A percentile compares a stretch with the other conserved stretches of the same genome.
Evolutionary conservation across 371 early-diverging fungal genomes (phyloP).

Genomic region (Enterocytospora artemiae): DNA sequence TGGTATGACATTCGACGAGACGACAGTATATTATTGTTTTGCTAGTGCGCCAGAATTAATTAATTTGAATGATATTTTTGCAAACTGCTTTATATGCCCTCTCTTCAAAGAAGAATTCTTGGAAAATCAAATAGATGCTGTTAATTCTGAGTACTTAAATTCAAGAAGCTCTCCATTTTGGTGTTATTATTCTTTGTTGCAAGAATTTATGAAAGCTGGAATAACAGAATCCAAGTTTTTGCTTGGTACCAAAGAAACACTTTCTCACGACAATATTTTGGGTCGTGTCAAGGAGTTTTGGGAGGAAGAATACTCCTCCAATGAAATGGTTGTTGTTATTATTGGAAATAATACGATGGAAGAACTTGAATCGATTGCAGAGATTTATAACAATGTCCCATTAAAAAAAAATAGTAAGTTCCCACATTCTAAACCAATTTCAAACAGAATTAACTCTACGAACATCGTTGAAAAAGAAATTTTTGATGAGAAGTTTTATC

Average conservation of each 20-base stretch:
- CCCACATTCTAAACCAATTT: too few species aligned
- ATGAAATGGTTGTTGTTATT: slow-evolving; percentile 47
- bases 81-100: slow-evolving; percentile 53
- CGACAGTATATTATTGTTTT: slow-evolving; percentile 86
- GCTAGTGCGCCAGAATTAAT: slow-evolving; percentile 69
- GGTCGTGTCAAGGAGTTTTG: slow-evolving; percentile 43
- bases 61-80: slow-evolving; percentile 71
- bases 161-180: slow-evolving; percentile 30
- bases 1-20: slow-evolving; percentile 75
- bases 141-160: slow-evolving; percentile 53
- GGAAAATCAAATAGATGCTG: slow-evolving; percentile 52
- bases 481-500: slow-evolving; percentile 23
- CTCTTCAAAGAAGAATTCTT: slow-evolving; percentile 47
- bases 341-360: slow-evolving; percentile 42
- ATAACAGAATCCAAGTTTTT: slow-evolving; percentile 32
- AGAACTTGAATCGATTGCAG: too few species aligned
- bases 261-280: slow-evolving; percentile 30
- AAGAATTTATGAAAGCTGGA: slow-evolving; percentile 15
- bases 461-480: not conserved
- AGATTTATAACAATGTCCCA: too few species aligned
- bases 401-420: slow-evolving; percentile 16
- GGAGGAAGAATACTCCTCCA: slow-evolving; percentile 33
- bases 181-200: slow-evolving; percentile 31
- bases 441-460: not conserved
- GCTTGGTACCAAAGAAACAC: slow-evolving; percentile 42